Conservation (phyloP, 192 early-diverging fungal genomes). For the Coemansia sp. region DNA sequence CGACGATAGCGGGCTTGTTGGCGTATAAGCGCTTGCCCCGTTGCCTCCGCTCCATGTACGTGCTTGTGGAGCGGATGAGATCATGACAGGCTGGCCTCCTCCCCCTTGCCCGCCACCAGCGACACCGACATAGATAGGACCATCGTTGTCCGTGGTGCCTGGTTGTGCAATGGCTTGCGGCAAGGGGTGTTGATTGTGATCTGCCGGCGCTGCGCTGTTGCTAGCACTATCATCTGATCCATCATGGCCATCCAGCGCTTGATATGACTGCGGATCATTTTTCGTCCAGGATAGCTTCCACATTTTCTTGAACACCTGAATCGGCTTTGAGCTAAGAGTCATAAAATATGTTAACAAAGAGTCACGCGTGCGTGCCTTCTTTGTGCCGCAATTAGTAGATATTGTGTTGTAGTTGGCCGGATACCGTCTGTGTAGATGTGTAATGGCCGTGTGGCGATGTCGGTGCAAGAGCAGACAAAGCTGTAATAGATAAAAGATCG, state of each 20-base stretch:
- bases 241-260: not conserved
- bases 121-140: not conserved
- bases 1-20: constrained; percentile 33
- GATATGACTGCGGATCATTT: constrained; percentile 11
- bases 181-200: not conserved
- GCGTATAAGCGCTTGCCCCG: constrained; percentile 29
- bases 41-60: constrained; percentile 19
- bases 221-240: not conserved
- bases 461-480: not conserved
- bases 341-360: constrained; percentile 8
- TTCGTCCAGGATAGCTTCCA: constrained; percentile 51
- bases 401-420: not conserved
- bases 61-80: not conserved
- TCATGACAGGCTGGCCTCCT: not conserved
- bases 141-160: not conserved
- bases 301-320: constrained; percentile 40
- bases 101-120: not conserved
- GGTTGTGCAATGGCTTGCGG: not conserved
- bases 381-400: not conserved
- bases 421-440: not conserved
- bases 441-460: not conserved
- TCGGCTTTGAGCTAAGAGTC: constrained; percentile 35
- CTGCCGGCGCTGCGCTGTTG: constrained; percentile 10
- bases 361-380: not conserved
- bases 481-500: not conserved